Evolutionary conservation across 495 filamentous ascomycete genomes (phyloP).

Genomic region (Penicilliopsis zonata): DNA sequence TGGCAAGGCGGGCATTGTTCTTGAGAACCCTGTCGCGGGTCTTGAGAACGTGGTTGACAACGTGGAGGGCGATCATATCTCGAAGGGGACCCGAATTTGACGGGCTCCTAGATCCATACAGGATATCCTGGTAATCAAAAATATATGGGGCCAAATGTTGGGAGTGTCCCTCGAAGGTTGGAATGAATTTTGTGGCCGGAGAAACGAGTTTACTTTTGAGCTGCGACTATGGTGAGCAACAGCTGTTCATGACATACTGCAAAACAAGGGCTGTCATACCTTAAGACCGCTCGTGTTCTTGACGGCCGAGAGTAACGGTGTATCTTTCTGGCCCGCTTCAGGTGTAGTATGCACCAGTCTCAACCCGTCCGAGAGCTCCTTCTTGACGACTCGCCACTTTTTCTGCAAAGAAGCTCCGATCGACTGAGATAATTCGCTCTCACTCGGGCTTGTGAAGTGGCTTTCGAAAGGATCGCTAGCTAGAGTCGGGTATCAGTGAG

Average conservation of each 20-base stretch:
- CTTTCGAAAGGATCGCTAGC: conserved; percentile 62
- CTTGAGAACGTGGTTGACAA: conserved; percentile 84
- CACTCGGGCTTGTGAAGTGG: conserved; percentile 59
- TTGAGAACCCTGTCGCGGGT: conserved; percentile 87
- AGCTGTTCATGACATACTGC: not conserved
- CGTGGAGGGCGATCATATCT: conserved; percentile 67
- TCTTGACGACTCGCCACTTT: conserved; percentile 41
- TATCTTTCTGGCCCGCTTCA: conserved; percentile 12
- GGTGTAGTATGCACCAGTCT: conserved; percentile 29
- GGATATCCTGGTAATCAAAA: conserved; percentile 68
- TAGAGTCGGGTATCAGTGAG: conserved; percentile 10
- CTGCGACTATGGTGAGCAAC: conserved; percentile 12
- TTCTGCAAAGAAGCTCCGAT: conserved; percentile 40
- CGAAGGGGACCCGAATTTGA: conserved; percentile 54
- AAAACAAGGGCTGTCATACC: conserved; percentile 8
- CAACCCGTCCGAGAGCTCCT: conserved; percentile 32
- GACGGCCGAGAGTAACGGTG: conserved; percentile 20
- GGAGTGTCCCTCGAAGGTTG: conserved; percentile 18
- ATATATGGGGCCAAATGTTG: conserved; percentile 29
- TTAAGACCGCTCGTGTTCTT: conserved; percentile 26
- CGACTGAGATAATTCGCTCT: conserved; percentile 37
- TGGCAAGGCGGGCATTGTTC: conserved; percentile 68
- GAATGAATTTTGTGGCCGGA: conserved; percentile 20
- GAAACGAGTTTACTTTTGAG: conserved; percentile 34
- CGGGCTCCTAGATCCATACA: conserved; percentile 60